Base-by-base conservation (phyloP, 2,329 filamentous ascomycete genomes). In the Scorias spongiosa region DNA sequence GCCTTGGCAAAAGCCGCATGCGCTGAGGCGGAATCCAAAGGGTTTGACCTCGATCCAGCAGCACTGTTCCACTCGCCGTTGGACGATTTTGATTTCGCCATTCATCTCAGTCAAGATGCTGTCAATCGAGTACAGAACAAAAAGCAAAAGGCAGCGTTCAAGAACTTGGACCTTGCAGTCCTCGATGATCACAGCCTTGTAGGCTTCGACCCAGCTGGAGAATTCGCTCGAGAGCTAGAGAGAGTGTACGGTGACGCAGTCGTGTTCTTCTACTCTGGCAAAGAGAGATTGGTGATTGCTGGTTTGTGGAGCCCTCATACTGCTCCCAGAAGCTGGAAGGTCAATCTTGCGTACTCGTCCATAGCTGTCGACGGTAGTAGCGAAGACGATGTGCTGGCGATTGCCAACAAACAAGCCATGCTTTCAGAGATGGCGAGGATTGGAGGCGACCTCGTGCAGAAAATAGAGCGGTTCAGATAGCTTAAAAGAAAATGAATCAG, bases 51-150 rank as follows among this genome's bases (percentile, higher is more conserved):
- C 1, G 54, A 80, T 40, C 63, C 72, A 1, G 65, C 68, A 29
- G 62, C 66, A 1, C 70, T 96, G 8, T 96, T 96, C 64, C 68
- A 74, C n/a, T 71, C 81, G 2, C 76, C 80, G 0, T 68, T 85
- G 5, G 63, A 64, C 9, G 87, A 94, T 51, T 98, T 88, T 61
- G 86, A 96, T 59, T 81, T 96, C 49, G 66, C 89, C n/a, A 68
- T 98, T 44, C 75, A 81, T 56, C 67, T 96, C 15, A 74, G 76
- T 12, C 51, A 70, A 29, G 66, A 66, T 41, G 58, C 74, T 39
- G 67, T 49, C 36, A 26, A 47, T 28, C 55, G 53, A 46, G 32
- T 15, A 9, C 32, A 36, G 15, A 42, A 57, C 50, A 57, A 52
- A 30, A 55, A 55, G 43, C 63, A 70, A 0, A 70, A 72, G 40